Base-by-base conservation (phyloP, 108 stramenopile genomes). In the Nitzschia inconspicua region DNA sequence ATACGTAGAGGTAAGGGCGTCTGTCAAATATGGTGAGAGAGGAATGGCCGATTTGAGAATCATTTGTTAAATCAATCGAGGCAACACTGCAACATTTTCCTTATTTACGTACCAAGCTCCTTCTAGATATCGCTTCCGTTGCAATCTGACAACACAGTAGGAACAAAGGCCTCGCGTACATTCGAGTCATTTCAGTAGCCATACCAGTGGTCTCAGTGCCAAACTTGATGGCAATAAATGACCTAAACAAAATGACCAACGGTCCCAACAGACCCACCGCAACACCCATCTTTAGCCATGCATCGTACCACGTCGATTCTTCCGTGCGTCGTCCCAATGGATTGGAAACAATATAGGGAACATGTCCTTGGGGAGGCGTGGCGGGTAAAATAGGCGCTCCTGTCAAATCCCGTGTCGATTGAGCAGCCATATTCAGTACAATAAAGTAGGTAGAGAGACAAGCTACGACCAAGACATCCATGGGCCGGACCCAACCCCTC, bases 311-410 rank as follows among this genome's bases (percentile, higher is more conserved):
- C 26, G 26, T 39, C 6, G 82, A 84, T 26, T 58, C 25, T 23
- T 57, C 36, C 24, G 76, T 67, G 2, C 53, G 30, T 9, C 32
- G 37, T 6, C 86, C 86, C 51, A 89, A 29, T 13, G 87, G 87
- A 63, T 85, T 89, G 19, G 71, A 68, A 18, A 89, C 60, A 18
- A 85, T 44, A 16, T 44, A 41, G 1, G 87, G 87, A 28, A 89
- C 87, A 47, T 89, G 87, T 28, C 87, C 87, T 47, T 85, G 80
- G 1, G 73, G 63, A 35, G 87, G 87, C 1, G 83, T 27, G 1
- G 79, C 71, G 26, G 87, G 84, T 54, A 89, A 54, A 1, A 68
- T 63, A 4, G 79, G 79, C 40, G 60, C 63, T 9, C 44, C 37
- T 2, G 44, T 39, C n/a, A 36, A 27, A 0, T 44, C 44, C 23